A percentile compares a stretch with the other conserved stretches of the same genome.
Evolutionary conservation across 2,329 filamentous ascomycete genomes (phyloP).

Genomic region (Talaromyces verruculosus): DNA sequence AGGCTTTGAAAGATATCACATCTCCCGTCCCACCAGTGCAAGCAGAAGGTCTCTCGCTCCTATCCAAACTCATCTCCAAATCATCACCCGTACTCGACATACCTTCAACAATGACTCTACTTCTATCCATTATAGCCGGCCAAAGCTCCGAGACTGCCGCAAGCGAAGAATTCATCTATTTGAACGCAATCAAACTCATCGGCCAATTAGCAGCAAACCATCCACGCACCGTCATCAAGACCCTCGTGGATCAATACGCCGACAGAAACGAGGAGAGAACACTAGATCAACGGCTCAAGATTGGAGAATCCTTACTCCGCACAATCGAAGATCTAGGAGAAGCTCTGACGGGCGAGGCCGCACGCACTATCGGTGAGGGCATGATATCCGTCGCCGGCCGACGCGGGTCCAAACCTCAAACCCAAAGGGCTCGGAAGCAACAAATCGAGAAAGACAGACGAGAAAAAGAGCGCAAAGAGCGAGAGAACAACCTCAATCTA

Average conservation of each 20-base stretch:
- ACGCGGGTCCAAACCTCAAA: conserved; percentile 38
- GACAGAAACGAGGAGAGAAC: conserved; percentile 39
- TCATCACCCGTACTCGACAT: conserved; percentile 46
- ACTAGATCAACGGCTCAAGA: conserved; percentile 43
- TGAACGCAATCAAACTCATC: conserved; percentile 45
- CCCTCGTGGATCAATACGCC: conserved; percentile 42
- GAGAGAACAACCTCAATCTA: conserved; percentile 26
- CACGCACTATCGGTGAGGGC: conserved; percentile 39
- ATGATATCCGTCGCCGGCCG: conserved; percentile 43
- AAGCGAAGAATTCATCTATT: conserved; percentile 46
- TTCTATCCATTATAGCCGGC: conserved; percentile 42
- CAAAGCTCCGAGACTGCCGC: conserved; percentile 30
- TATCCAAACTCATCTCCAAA: conserved; percentile 42
- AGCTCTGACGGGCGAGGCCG: conserved; percentile 39
- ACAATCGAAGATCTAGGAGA: conserved; percentile 44
- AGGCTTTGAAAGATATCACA: conserved; percentile 42
- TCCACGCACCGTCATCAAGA: conserved; percentile 43
- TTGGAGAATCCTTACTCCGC: conserved; percentile 44
- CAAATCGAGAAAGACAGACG: conserved; percentile 31
- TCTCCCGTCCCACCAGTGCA: conserved; percentile 45
- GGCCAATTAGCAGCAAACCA: conserved; percentile 43
- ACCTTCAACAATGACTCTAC: conserved; percentile 42
- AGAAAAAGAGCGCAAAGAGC: conserved; percentile 31
- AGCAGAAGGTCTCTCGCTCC: conserved; percentile 44
- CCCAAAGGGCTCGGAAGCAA: conserved; percentile 33